phyloP scores from a whole-genome alignment of 129 eudicot genomes.

The sunflower (Helianthus annuus) region DNA sequence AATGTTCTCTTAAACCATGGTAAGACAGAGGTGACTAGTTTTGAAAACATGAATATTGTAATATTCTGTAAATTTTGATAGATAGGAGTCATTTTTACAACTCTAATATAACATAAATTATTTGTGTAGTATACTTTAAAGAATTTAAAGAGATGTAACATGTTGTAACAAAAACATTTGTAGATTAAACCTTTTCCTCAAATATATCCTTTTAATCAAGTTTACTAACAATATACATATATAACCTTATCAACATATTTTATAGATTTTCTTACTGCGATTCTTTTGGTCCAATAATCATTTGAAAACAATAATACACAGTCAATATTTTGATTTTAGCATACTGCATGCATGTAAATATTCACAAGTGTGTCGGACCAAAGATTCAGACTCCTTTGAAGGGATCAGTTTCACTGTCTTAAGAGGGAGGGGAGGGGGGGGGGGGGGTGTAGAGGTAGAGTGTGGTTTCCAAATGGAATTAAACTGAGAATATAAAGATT shows the following conservation, averaged over 20 bases:
- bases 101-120: too few relatives aligned
- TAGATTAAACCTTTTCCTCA: too few relatives aligned
- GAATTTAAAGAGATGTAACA: too few relatives aligned
- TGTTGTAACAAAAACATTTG: too few relatives aligned
- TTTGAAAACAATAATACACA: constrained; percentile 14
- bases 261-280: not conserved
- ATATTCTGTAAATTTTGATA: too few relatives aligned
- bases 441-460: constrained; percentile 16
- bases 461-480: constrained; percentile 39
- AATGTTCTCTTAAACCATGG: not conserved
- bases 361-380: constrained; percentile 38
- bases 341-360: constrained; percentile 26
- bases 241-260: not conserved
- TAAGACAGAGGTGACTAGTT: not conserved
- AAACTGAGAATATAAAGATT: constrained; percentile 38
- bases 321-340: constrained; percentile 10
- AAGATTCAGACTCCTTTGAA: constrained; percentile 31
- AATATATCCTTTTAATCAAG: not conserved
- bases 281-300: constrained; percentile 20
- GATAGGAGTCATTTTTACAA: too few relatives aligned
- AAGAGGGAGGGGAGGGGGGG: not conserved
- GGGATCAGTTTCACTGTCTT: constrained; percentile 22
- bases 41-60: not conserved
- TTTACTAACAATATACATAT: not conserved
- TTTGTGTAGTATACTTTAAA: too few relatives aligned